phyloP scores from a whole-genome alignment of 106 monocot genomes.

The Posidonia australis region DNA sequence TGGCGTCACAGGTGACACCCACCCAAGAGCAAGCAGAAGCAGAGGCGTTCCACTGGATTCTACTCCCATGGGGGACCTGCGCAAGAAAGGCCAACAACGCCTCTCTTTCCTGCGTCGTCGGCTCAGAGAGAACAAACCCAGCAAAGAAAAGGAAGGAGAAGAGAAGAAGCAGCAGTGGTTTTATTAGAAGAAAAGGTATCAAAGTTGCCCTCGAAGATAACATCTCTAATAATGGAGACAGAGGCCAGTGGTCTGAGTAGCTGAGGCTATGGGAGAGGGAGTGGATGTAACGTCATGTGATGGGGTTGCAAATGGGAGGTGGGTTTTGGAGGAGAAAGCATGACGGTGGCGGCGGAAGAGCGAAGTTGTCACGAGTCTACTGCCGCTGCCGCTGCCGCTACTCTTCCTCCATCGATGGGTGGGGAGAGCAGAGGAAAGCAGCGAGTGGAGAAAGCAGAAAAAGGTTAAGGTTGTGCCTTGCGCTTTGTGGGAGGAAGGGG shows the following conservation, averaged over 20 bases:
- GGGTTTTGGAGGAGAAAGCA: too few relatives aligned
- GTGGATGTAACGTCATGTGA: too few relatives aligned
- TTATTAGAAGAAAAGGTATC: not conserved
- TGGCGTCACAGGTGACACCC: conserved; percentile 46
- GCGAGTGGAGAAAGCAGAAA: not conserved
- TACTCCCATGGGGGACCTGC: conserved; percentile 26
- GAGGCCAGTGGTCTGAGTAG: too few relatives aligned
- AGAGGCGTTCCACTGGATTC: conserved; percentile 36
- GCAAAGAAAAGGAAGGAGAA: not conserved
- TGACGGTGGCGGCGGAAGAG: too few relatives aligned
- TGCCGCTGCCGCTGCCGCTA: too few relatives aligned
- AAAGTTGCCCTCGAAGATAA: not conserved
- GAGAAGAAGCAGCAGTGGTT: not conserved
- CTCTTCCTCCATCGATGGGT: too few relatives aligned
- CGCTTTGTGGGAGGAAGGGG: not conserved
- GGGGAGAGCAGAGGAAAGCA: not conserved
- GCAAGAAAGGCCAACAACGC: conserved; percentile 44
- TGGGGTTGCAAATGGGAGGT: too few relatives aligned
- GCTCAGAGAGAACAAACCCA: conserved; percentile 15
- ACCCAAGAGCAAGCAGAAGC: conserved; percentile 46
- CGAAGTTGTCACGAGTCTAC: too few relatives aligned
- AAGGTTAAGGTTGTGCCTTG: not conserved
- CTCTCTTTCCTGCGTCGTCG: conserved; percentile 21
- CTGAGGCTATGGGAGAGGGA: not conserved
- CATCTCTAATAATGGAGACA: too few relatives aligned